Conservation (phyloP, 148 eudicot genomes). For the Amaranthus cruentus region DNA sequence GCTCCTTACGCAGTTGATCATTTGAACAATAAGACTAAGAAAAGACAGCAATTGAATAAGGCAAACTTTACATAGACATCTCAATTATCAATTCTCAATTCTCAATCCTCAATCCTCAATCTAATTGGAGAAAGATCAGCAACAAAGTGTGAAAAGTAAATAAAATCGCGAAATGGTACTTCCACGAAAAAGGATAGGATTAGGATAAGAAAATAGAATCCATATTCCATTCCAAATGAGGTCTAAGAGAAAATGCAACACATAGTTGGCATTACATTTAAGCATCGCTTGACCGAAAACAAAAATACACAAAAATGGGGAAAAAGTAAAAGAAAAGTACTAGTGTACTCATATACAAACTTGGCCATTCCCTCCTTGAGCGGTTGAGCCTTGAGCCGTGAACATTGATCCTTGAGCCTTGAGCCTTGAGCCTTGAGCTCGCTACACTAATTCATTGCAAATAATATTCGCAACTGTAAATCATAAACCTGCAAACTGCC, state of each 20-base stretch:
- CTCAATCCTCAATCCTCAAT: not conserved
- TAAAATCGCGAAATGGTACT: not conserved
- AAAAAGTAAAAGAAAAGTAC: slow-evolving; percentile 3
- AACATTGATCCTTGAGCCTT: slow-evolving; percentile 12
- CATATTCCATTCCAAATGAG: not conserved
- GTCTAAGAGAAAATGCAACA: slow-evolving; percentile 9
- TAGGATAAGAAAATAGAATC: not conserved
- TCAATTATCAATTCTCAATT: not conserved
- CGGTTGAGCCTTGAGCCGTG: slow-evolving; percentile 4
- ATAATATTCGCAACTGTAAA: slow-evolving; percentile 19
- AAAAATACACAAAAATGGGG: slow-evolving; percentile 6
- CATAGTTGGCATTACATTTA: slow-evolving; percentile 23
- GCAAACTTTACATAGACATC: no score
- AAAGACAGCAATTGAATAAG: no score
- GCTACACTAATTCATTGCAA: slow-evolving; percentile 12
- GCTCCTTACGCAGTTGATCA: no score
- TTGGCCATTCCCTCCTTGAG: slow-evolving; percentile 12
- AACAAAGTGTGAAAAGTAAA: not conserved
- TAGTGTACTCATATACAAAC: slow-evolving; percentile 29
- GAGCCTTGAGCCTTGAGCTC: slow-evolving; percentile 20
- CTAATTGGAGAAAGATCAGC: not conserved
- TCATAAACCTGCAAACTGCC: slow-evolving; percentile 31
- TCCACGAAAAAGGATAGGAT: not conserved
- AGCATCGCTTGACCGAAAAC: not conserved
- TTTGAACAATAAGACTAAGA: no score